Evolutionary conservation across 495 filamentous ascomycete species (phyloP).

Genomic region (Trypethelium eluteriae): DNA sequence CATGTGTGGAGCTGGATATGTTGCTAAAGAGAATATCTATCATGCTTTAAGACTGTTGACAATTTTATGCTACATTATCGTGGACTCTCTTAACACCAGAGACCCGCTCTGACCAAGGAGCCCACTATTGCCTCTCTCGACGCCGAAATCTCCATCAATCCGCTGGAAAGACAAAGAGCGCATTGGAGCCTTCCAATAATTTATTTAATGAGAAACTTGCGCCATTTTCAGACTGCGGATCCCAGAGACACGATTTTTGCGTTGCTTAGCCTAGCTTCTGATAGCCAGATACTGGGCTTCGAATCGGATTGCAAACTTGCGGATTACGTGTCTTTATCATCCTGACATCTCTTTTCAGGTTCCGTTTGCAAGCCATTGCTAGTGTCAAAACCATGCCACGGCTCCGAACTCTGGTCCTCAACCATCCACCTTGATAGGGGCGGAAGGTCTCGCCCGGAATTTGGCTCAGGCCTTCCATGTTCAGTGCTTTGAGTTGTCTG

Average conservation of each 20-base stretch:
- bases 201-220: too few species aligned
- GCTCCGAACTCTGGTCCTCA: background rate
- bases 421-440: background rate
- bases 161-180: too few species aligned
- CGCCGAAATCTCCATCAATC: background rate
- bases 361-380: background rate
- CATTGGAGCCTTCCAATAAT: too few species aligned
- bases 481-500: background rate
- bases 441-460: background rate
- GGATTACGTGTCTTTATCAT: background rate
- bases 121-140: background rate
- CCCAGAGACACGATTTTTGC: too few species aligned
- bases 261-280: too few species aligned
- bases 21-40: background rate
- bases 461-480: background rate
- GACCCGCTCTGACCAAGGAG: background rate
- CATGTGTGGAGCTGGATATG: background rate
- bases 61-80: background rate
- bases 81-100: background rate
- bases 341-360: background rate
- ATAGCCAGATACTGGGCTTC: too few species aligned
- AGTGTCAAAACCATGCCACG: background rate
- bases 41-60: background rate
- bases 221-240: too few species aligned
- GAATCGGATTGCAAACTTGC: too few species aligned